Base-by-base conservation (phyloP, 2,329 filamentous ascomycete species). In the Whalleya microplaca region DNA sequence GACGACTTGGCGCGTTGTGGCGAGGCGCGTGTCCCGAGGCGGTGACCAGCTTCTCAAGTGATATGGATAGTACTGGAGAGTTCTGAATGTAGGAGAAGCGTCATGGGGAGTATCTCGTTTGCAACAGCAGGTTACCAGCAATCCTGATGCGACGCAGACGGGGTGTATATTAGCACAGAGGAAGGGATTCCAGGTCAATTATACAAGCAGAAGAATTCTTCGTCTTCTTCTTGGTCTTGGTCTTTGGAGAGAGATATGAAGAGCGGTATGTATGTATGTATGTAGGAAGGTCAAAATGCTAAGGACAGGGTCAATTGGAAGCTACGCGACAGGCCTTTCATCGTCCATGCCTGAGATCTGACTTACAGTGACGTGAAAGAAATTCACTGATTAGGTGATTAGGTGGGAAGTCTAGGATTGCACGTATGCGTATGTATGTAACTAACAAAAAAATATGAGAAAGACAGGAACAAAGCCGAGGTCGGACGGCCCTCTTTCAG, bases 321-420 rank as follows among this genome's bases (percentile, higher is more conserved):
- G 56, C 48, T 48, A 59, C 60, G 55, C 58, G 55, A 56, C 14
- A 45, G 41, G 49, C 20, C 6, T 21, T 45, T 55, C 41, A 57
- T 54, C 50, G 48, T 54, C 37, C 32, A 46, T 51, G 53, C 19
- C 18, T 32, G 45, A 37, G 53, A 49, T 20, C 46, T 59, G 51
- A 71, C 70, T 70, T 68, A 72, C 70, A 72, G 60, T 66, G 70
- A 70, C 65, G 62, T 44, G 67, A 70, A 70, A 60, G 53, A 47
- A 65, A 65, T 53, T 41, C 45, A 42, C 43, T 21, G 43, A 53
- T 48, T 19, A 56, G 41, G 20, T 21, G 20, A 43, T 19, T 23
- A 18, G 51, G 21, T 53, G 21, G 43, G 45, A 55, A 58, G 45
- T 41, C 52, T 65, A 65, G 41, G 58, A 49, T 45, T 51, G 51